phyloP scores from a whole-genome alignment of 441 rosid genomes.

The Lepidium campestre region DNA sequence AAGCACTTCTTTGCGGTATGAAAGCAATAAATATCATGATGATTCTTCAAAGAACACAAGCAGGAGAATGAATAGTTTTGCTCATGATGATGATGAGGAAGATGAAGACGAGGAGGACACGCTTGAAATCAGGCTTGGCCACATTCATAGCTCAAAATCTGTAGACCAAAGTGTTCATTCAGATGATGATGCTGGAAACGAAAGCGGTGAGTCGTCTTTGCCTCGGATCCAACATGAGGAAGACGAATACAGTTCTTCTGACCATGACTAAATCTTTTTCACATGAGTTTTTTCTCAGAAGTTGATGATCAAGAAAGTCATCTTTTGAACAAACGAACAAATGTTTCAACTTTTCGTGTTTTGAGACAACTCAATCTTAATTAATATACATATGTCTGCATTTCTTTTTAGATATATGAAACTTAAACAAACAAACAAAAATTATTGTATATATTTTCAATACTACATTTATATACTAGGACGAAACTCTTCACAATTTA shows the following conservation, averaged over 20 bases:
- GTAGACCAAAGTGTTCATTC: slow-evolving; percentile 23
- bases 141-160: slow-evolving; percentile 18
- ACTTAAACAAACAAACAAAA: not conserved
- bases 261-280: slow-evolving; percentile 12
- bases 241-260: slow-evolving; percentile 18
- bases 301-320: slow-evolving; percentile 8
- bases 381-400: slow-evolving; percentile 18
- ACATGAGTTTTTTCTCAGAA: not conserved
- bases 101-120: not conserved
- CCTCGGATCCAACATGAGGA: slow-evolving; percentile 2
- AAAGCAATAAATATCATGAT: slow-evolving; percentile 10
- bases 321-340: not conserved
- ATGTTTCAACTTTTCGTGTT: slow-evolving; percentile 6
- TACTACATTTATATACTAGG: not conserved
- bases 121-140: slow-evolving; percentile 8
- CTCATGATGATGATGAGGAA: not conserved
- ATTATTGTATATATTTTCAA: slow-evolving; percentile 12
- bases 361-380: not conserved
- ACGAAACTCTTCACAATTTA: not conserved
- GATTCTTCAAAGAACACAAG: not conserved
- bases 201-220: not conserved
- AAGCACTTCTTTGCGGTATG: slow-evolving; percentile 7
- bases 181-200: slow-evolving; percentile 18
- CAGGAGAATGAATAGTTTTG: slow-evolving; percentile 3
- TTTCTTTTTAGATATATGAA: slow-evolving; percentile 15